Evolutionary conservation across 192 early-diverging fungal genomes (phyloP).

Genomic region (Kickxella alabastrina): DNA sequence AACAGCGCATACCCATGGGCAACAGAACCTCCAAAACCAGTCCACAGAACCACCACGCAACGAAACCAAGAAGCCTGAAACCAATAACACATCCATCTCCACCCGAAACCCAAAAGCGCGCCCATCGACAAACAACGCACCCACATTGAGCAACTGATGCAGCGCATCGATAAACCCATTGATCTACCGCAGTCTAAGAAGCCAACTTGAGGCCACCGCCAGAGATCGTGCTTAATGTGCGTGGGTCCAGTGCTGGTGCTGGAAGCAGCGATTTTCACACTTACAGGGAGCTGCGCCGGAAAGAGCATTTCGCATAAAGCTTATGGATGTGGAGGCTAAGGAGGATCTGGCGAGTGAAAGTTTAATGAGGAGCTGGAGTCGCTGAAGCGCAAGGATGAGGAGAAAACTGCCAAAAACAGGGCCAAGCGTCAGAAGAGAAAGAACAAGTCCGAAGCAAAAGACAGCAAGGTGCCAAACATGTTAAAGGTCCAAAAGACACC

Average conservation of each 20-base stretch:
- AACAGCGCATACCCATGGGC: too few relatives aligned
- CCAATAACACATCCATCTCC: too few relatives aligned
- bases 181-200: constrained; percentile 58
- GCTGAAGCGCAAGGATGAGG: constrained; percentile 65
- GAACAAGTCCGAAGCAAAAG: constrained; percentile 51
- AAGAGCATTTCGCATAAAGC: constrained; percentile 78
- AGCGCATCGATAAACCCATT: constrained; percentile 78
- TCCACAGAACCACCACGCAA: too few relatives aligned
- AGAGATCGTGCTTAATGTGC: constrained; percentile 87
- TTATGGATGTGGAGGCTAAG: constrained; percentile 61
- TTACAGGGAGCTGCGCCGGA: constrained; percentile 78
- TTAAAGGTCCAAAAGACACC: too few relatives aligned
- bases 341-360: constrained; percentile 59
- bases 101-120: constrained; percentile 11
- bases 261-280: constrained; percentile 96
- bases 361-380: constrained; percentile 60
- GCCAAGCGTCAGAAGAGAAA: constrained; percentile 80
- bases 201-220: constrained; percentile 61
- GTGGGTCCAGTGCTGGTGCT: constrained; percentile 90
- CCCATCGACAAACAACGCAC: constrained; percentile 21
- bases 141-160: constrained; percentile 58
- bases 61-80: too few relatives aligned
- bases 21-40: too few relatives aligned
- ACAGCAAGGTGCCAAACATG: background rate
- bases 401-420: constrained; percentile 83